Conservation (phyloP, 1,284 basidiomycete species). For the Moesziomyces sp. region DNA sequence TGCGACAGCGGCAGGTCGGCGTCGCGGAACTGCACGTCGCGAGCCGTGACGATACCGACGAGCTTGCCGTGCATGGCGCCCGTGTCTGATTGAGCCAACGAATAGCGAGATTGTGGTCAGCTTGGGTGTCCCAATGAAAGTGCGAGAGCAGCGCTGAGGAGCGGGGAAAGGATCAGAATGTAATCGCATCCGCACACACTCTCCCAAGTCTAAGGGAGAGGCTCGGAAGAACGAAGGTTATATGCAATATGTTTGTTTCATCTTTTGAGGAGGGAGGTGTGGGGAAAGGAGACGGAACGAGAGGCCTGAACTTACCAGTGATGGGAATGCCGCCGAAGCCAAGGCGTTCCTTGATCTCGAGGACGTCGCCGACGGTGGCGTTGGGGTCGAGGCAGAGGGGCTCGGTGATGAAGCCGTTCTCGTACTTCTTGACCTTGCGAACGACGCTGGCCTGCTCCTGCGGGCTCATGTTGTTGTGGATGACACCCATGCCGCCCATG, state of each 20-base stretch:
- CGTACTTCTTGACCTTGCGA: constrained; percentile 90
- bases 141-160: neutral
- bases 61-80: constrained; percentile 89
- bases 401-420: constrained; percentile 98
- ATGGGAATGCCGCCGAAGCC: constrained; percentile 98
- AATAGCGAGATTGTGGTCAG: neutral
- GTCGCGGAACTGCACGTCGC: constrained; percentile 93
- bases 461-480: constrained; percentile 94
- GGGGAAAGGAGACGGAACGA: neutral
- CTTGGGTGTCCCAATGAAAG: neutral
- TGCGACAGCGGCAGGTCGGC: constrained; percentile 77
- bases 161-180: constrained; percentile 66
- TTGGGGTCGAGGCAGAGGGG: constrained; percentile 81
- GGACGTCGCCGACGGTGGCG: constrained; percentile 85
- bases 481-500: constrained; percentile 95
- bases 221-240: constrained; percentile 90
- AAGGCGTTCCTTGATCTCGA: constrained; percentile 89
- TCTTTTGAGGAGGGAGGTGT: constrained; percentile 16
- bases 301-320: constrained; percentile 77
- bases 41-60: constrained; percentile 93
- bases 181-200: constrained; percentile 77
- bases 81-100: constrained; percentile 74
- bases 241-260: constrained; percentile 46
- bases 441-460: constrained; percentile 95
- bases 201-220: constrained; percentile 74